Evolutionary conservation across 202 grass and related monocot species (phyloP), one percentile per base, ranked within the genome.

Genomic region (Musa balbisiana): DNA sequence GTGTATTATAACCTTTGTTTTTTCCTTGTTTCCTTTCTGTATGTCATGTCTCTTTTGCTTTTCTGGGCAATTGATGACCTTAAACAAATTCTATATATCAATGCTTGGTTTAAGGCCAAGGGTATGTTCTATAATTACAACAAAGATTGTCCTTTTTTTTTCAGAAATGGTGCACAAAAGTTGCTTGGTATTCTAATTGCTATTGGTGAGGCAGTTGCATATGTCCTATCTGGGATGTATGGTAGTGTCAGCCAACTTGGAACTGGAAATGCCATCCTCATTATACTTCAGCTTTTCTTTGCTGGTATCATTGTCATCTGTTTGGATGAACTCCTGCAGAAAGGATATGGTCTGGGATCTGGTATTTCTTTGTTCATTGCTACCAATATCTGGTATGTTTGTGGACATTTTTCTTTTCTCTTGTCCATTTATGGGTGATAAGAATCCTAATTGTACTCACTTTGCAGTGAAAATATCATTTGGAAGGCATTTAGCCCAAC

Each of bases 331-430:
- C 73, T 62, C 60, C 55, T 75, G 13, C 73, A 75, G 20, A 75
- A 75, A n/a, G 73, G 73, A 59, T 75, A 75, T 60, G 73, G 73
- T 75, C 73, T 75, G 9, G 73, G 73, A 49, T 59, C 73, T 62
- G 55, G 55, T 60, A 60, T 75, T 75, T 75, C 73, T 43, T 75
- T 60, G 27, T 75, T 75, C 52, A 75, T 75, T 12, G 73, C 73
- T 43, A 75, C 73, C 24, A 75, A 75, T 59, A 60, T 75, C 54
- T 75, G 73, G 73, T 75, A 43, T 60, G 16, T 49, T 11, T 10
- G 8, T 59, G 2, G 12, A 22, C 8, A 3, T 12, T 70, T 25
- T 51, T 8, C 33, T 43, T 10, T 51, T 17, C 33, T 51, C 9
- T 1, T n/a, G 26, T 5, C 13, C 33, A n/a, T 50, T 51, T 6